These are phyloP conservation scores for Diaporthe sp. DNA, from an alignment of 2,329 filamentous ascomycete species.

Conservation along the genomic window DNA sequence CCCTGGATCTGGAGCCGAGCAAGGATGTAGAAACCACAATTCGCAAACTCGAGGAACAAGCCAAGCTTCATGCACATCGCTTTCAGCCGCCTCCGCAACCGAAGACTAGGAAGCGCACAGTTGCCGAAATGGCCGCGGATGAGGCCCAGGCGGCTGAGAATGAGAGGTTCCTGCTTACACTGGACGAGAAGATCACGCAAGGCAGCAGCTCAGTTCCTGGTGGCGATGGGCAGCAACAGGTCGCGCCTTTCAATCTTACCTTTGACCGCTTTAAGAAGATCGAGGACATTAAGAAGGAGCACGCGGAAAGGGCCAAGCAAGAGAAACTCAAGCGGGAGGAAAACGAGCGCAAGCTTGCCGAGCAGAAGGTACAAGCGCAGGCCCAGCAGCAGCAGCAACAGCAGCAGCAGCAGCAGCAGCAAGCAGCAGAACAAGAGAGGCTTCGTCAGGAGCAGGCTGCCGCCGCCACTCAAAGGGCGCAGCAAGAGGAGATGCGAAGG, in stretches of 20 bases:
- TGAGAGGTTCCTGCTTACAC: constrained; percentile 92
- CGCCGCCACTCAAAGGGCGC: constrained; percentile 44
- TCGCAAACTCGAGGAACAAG: constrained; percentile 71
- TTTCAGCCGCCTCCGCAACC: constrained; percentile 83
- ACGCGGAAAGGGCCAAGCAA: constrained; percentile 81
- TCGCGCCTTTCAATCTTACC: constrained; percentile 83
- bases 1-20: constrained; percentile 84
- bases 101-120: constrained; percentile 92
- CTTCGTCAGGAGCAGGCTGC: constrained; percentile 54
- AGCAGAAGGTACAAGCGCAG: constrained; percentile 62
- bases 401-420: constrained; percentile 60
- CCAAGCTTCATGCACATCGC: constrained; percentile 75
- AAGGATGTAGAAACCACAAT: constrained; percentile 78
- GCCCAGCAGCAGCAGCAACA: constrained; percentile 60
- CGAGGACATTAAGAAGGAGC: constrained; percentile 84
- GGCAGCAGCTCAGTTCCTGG: constrained; percentile 73
- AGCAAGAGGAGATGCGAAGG: constrained; percentile 54
- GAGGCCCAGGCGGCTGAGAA: constrained; percentile 91
- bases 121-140: constrained; percentile 94
- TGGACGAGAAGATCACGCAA: constrained; percentile 84
- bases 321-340: constrained; percentile 79
- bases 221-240: constrained; percentile 79
- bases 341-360: constrained; percentile 67
- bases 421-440: constrained; percentile 59
- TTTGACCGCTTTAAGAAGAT: constrained; percentile 95